phyloP scores from a whole-genome alignment of 495 filamentous ascomycete species.

The Aspergillus sclerotiicarbonarius region DNA sequence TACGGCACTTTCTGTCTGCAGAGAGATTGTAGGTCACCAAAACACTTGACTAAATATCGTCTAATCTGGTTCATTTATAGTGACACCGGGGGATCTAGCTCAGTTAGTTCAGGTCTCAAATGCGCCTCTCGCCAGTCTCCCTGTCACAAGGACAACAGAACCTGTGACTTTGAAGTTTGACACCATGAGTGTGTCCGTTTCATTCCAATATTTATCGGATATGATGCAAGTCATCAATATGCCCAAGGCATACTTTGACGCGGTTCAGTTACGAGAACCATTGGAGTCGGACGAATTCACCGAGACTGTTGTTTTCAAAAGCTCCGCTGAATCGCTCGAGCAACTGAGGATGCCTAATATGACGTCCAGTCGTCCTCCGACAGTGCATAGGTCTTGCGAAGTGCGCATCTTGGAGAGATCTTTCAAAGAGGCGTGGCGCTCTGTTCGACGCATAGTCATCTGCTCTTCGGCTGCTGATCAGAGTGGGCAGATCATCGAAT shows the following conservation, averaged over 20 bases:
- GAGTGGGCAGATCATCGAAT: constrained; percentile 32
- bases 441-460: constrained; percentile 39
- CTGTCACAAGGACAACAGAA: constrained; percentile 25
- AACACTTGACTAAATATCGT: neutral
- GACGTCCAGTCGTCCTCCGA: constrained; percentile 34
- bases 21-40: constrained; percentile 30
- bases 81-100: constrained; percentile 21
- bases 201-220: constrained; percentile 34
- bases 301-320: constrained; percentile 35
- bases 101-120: constrained; percentile 22
- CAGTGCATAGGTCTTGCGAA: constrained; percentile 34
- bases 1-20: constrained; percentile 40
- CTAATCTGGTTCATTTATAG: constrained; percentile 10
- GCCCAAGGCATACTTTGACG: constrained; percentile 38
- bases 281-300: constrained; percentile 34
- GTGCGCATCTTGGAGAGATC: constrained; percentile 41
- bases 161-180: constrained; percentile 34
- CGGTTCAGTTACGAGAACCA: constrained; percentile 36
- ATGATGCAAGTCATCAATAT: constrained; percentile 34
- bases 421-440: constrained; percentile 38
- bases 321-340: constrained; percentile 35
- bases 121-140: constrained; percentile 15
- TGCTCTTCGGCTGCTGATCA: constrained; percentile 38
- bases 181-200: constrained; percentile 28
- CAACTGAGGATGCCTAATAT: constrained; percentile 32